These are phyloP conservation scores for Lactarius pseudohatsudake DNA, from an alignment of 768 basidiomycete species.

Conservation along the genomic window DNA sequence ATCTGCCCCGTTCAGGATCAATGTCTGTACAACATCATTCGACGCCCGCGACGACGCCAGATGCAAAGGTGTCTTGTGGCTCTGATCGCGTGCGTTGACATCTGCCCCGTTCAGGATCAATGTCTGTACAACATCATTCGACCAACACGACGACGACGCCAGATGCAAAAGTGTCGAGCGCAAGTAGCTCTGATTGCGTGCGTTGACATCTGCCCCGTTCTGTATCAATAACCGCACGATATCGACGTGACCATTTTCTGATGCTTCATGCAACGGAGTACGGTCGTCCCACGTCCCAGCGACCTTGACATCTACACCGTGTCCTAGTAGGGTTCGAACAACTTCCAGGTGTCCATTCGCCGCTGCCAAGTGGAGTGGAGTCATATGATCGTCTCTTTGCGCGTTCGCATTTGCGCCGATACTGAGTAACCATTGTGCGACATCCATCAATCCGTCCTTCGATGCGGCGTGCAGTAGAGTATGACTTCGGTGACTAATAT, in stretches of 20 bases:
- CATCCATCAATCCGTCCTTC: not conserved
- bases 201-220: no score
- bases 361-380: not conserved
- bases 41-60: no score
- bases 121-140: not conserved
- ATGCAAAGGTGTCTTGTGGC: no score
- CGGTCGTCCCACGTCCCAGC: not conserved
- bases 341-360: not conserved
- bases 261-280: not conserved
- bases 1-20: not conserved
- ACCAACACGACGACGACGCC: not conserved
- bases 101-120: no score
- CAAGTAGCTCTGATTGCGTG: no score
- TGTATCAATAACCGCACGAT: not conserved
- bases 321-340: not conserved
- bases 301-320: not conserved
- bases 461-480: not conserved
- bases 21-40: not conserved
- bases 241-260: not conserved
- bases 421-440: not conserved
- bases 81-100: no score
- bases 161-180: no score
- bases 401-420: not conserved
- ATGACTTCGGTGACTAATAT: not conserved
- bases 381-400: not conserved